Percentiles rank a stretch among this genome's conserved stretches.
phyloP scores from a whole-genome alignment of 2,329 filamentous ascomycete genomes.

The Fusarium pseudograminearum region DNA sequence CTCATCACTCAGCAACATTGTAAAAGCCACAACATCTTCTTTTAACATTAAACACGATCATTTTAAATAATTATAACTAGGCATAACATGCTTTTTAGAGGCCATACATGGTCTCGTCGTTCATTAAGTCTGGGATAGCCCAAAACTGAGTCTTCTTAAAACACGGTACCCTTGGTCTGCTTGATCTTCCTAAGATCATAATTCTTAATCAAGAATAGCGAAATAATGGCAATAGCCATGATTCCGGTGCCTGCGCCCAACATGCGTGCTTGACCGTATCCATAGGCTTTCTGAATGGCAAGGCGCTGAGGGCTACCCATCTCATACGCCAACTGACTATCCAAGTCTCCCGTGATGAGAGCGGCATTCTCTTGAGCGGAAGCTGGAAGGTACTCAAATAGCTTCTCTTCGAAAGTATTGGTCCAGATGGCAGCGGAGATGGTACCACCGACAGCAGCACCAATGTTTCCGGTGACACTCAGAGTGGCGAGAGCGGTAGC shows the following conservation, averaged over 20 bases:
- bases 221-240: constrained; percentile 52
- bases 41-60: not conserved
- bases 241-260: constrained; percentile 54
- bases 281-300: constrained; percentile 71
- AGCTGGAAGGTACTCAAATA: constrained; percentile 64
- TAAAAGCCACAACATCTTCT: too few species aligned
- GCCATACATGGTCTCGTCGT: not conserved
- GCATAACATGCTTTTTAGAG: not conserved
- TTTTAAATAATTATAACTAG: not conserved
- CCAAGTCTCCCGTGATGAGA: constrained; percentile 66
- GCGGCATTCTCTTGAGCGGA: constrained; percentile 52
- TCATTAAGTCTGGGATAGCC: constrained; percentile 11
- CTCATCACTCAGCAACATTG: not conserved
- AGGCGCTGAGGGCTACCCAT: constrained; percentile 58
- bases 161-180: constrained; percentile 65
- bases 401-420: constrained; percentile 54
- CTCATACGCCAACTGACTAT: constrained; percentile 63
- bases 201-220: constrained; percentile 61
- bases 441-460: constrained; percentile 47
- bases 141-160: constrained; percentile 49
- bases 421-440: constrained; percentile 52
- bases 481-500: constrained; percentile 50
- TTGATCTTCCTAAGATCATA: constrained; percentile 61
- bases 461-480: constrained; percentile 46
- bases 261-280: constrained; percentile 63